Evolutionary conservation across 345 rosid species (phyloP).

Genomic region (Eucalyptus sp.): DNA sequence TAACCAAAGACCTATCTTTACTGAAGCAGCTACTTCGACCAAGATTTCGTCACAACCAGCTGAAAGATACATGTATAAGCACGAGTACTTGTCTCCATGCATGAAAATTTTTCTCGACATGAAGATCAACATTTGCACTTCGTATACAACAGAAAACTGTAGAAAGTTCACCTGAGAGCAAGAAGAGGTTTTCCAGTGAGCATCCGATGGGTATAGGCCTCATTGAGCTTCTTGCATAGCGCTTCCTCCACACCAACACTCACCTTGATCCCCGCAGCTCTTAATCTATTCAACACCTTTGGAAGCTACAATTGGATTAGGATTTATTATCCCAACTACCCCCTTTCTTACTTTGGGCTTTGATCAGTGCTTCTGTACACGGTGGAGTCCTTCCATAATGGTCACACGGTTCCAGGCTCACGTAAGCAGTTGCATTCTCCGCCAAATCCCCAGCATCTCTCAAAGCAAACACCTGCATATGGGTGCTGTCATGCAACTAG

Average conservation of each 20-base stretch:
- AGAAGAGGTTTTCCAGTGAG: conserved; percentile 51
- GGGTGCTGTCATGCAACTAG: background rate
- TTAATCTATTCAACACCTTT: conserved; percentile 48
- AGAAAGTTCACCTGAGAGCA: conserved; percentile 37
- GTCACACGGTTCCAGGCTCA: conserved; percentile 89
- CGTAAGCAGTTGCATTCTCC: conserved; percentile 76
- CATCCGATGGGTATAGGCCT: conserved; percentile 62
- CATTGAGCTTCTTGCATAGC: conserved; percentile 68
- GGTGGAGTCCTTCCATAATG: conserved; percentile 89
- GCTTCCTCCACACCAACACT: conserved; percentile 63
- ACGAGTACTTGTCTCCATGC: accelerated
- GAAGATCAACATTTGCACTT: background rate
- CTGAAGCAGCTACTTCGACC: conserved; percentile 12
- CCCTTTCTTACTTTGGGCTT: conserved; percentile 77
- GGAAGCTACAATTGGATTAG: conserved; percentile 84
- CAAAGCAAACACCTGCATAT: conserved; percentile 68
- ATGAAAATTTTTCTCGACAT: background rate
- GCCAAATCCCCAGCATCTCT: conserved; percentile 69
- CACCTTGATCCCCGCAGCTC: conserved; percentile 60
- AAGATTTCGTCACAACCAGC: background rate
- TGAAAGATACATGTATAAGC: background rate
- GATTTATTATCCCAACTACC: conserved; percentile 81
- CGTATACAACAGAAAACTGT: accelerated
- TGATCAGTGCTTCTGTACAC: conserved; percentile 67
- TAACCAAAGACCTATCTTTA: background rate